Percentiles rank a stretch among this genome's conserved stretches.
Conservation (phyloP, 2,329 filamentous ascomycete genomes). For the Exserohilum turcica region DNA sequence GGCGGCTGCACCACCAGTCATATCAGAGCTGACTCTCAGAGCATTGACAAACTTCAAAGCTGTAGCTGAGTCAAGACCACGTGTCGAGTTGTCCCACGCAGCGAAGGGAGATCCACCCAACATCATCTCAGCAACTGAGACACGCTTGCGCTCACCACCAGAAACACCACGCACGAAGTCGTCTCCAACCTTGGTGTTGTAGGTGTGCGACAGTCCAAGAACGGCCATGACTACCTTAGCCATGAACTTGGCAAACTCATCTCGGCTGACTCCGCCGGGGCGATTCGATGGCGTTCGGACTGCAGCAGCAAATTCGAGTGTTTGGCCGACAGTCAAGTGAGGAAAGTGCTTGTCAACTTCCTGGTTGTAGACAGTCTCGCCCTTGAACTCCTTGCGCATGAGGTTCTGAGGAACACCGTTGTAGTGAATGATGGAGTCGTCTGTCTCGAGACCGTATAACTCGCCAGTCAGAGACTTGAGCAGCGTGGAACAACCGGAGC, state of each 20-base stretch:
- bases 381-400: conserved; percentile 55
- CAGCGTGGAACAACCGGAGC: conserved; percentile 67
- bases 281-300: conserved; percentile 56
- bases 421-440: conserved; percentile 63
- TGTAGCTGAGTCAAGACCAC: conserved; percentile 52
- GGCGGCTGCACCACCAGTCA: conserved; percentile 57
- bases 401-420: conserved; percentile 56
- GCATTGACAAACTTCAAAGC: conserved; percentile 64
- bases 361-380: conserved; percentile 54
- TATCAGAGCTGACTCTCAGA: conserved; percentile 56
- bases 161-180: conserved; percentile 66
- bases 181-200: conserved; percentile 61
- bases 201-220: conserved; percentile 61
- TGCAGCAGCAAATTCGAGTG: conserved; percentile 61
- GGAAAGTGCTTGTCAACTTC: conserved; percentile 61
- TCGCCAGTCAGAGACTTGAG: conserved; percentile 67
- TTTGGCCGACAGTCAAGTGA: conserved; percentile 62
- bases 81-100: conserved; percentile 55
- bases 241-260: conserved; percentile 54
- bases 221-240: conserved; percentile 59
- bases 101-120: conserved; percentile 48
- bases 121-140: conserved; percentile 62
- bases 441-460: conserved; percentile 62
- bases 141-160: conserved; percentile 66
- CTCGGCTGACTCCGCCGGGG: conserved; percentile 44